Base-by-base conservation (phyloP, 495 filamentous ascomycete genomes). In the Aspergillus hancockii region DNA sequence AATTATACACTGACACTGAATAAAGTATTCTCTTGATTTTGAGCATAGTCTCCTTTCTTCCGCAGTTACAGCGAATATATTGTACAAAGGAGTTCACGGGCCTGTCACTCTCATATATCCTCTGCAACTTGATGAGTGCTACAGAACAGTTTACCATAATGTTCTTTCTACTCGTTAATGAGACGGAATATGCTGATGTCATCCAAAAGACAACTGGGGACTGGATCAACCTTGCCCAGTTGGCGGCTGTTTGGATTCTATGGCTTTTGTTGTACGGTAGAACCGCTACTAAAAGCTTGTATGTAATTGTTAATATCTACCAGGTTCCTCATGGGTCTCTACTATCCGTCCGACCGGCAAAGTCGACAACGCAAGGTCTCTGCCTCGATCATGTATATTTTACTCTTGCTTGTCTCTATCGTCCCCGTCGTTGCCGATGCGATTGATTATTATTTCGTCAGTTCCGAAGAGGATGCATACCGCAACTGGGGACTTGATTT, bases 61-160 rank as follows among this genome's bases (percentile, higher is more conserved):
- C 55, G 5, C 55, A 58, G 45, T 38, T 58, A 6, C 22, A 31
- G 4, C 30, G 30, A 25, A 6, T 58, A 22, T 25, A 13, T 4
- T 41, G 32, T 7, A 49, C 22, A 25, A 52, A 58, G 21, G 13
- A 9, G 46, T 51, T 34, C 32, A 8, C 23, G 13, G 55, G 55
- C 49, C 50, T 70, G 73, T 70, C 66, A 69, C 28, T 72, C 73
- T 36, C 41, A 38, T 57, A 53, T 53, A 49, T 61, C 38, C 18
- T 61, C 0, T 53, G 41, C 25, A 57, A 61, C 14, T 40, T 61
- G 21, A 34, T 56, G 32, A 28, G 28, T 31, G 49, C 59, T 14
- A 61, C 58, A 34, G 58, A 61, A 18, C 58, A 55, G 30, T 52
- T 61, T 46, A 51, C 58, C 14, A 14, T 61, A 38, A 7, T 38